A percentile compares a stretch with the other conserved stretches of the same genome.
Conservation (phyloP, 495 filamentous ascomycete species). For the Aspergillus funiculosus region DNA sequence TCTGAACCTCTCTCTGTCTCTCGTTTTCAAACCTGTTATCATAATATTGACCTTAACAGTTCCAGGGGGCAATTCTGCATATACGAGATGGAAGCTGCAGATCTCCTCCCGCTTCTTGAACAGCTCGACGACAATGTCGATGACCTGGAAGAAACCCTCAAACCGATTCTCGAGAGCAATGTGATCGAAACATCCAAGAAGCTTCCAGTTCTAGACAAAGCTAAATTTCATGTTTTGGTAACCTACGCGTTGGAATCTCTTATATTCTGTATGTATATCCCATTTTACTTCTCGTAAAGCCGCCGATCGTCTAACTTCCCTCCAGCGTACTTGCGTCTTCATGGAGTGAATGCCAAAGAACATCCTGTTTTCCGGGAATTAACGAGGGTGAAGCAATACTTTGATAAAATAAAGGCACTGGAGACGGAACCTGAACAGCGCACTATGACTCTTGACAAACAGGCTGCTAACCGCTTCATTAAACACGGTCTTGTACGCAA, state of each 20-base stretch:
- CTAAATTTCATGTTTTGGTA: conserved; percentile 77
- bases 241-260: conserved; percentile 90
- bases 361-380: conserved; percentile 84
- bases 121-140: conserved; percentile 70
- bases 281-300: neutral
- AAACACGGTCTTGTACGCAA: conserved; percentile 61
- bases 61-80: too few species aligned
- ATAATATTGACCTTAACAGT: too few species aligned
- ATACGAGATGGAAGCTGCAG: conserved; percentile 39
- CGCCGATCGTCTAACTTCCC: conserved; percentile 16
- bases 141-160: conserved; percentile 65
- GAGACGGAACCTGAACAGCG: conserved; percentile 50
- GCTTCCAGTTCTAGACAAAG: conserved; percentile 86
- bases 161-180: conserved; percentile 57
- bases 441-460: conserved; percentile 65
- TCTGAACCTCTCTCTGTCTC: conserved; percentile 1
- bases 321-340: conserved; percentile 70
- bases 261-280: conserved; percentile 64
- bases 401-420: conserved; percentile 77
- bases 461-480: conserved; percentile 74
- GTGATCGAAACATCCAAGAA: conserved; percentile 65
- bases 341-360: conserved; percentile 70
- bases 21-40: neutral
- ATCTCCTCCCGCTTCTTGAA: conserved; percentile 54
- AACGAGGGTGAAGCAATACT: conserved; percentile 79